Base-by-base conservation (phyloP, 2,329 filamentous ascomycete species). In the Zopfia rhizophila region DNA sequence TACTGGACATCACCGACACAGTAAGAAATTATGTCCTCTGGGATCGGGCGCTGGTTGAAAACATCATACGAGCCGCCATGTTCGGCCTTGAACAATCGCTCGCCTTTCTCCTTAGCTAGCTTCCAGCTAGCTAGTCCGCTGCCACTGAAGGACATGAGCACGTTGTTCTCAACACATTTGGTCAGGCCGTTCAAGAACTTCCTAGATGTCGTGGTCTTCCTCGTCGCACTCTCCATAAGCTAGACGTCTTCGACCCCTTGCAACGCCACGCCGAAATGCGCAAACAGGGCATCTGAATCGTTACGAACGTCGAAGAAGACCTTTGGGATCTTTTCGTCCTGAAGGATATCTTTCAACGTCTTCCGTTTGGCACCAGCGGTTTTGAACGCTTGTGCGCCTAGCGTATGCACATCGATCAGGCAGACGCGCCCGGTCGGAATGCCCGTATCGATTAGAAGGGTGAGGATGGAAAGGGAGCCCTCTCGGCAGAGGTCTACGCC, bases 271-370 rank as follows among this genome's bases (percentile, higher is more conserved):
- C 44, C 27, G 40, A 43, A 64, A 28, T 55, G 58, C 4, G 40
- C 11, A 30, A 53, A 61, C 5, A 66, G 27, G 2, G 58, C 61
- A 37, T 65, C 63, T 2, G 63, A 64, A 39, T 65, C 61, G 38
- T 64, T 63, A 3, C 61, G 57, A 4, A 63, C 53, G 31, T 65
- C 61, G 51, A 65, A 66, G 50, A 65, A 61, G 17, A 55, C 59
- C 25, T 64, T 63, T 16, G 56, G 38, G 16, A 69, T 67, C 0
- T 51, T 30, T 23, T 33, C 17, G 5, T 50, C 38, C 46, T 72
- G 24, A 2, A 72, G 59, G 23, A 71, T 61, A 33, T 56, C 40
- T 42, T 65, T 66, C 21, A 72, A 45, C 0, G 60, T 68, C 36
- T 51, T 48, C 4, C 19, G 23, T 11, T 38, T 21, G 12, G 27